These are phyloP conservation scores for Acanthamoeba royreba DNA, from an alignment of 208 protist genomes.

Conservation along the genomic window DNA sequence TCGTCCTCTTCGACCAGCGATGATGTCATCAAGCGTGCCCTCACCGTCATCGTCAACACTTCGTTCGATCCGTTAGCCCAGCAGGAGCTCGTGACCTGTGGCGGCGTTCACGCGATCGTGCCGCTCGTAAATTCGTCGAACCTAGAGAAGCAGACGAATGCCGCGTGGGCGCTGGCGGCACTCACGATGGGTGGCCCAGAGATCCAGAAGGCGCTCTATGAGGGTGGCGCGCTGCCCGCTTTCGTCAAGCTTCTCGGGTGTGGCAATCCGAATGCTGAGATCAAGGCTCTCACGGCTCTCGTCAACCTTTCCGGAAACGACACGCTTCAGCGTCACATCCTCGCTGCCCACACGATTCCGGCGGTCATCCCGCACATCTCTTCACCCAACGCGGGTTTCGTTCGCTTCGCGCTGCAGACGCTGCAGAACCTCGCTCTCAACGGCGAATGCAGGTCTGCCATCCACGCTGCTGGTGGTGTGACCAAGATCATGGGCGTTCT, in stretches of 20 bases:
- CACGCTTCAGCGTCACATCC: background rate
- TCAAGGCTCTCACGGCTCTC: constrained; percentile 28
- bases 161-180: constrained; percentile 21
- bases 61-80: constrained; percentile 18
- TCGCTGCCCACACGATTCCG: background rate
- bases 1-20: constrained; percentile 22
- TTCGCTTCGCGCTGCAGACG: background rate
- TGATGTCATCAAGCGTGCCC: constrained; percentile 25
- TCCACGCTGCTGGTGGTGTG: background rate
- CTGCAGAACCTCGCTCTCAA: constrained; percentile 44
- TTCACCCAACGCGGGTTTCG: background rate
- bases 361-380: background rate
- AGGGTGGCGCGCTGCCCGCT: background rate
- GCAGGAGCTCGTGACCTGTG: background rate
- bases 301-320: constrained; percentile 45
- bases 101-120: constrained; percentile 15
- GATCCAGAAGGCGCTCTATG: background rate
- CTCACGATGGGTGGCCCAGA: constrained; percentile 44
- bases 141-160: constrained; percentile 30
- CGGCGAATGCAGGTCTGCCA: background rate
- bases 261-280: constrained; percentile 21
- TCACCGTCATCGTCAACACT: constrained; percentile 28
- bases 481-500: background rate
- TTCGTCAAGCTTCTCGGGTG: constrained; percentile 25
- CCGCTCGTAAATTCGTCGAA: background rate